Evolutionary conservation across 257 asterid genomes (phyloP).

Genomic region (Nicotiana obtusifolia): DNA sequence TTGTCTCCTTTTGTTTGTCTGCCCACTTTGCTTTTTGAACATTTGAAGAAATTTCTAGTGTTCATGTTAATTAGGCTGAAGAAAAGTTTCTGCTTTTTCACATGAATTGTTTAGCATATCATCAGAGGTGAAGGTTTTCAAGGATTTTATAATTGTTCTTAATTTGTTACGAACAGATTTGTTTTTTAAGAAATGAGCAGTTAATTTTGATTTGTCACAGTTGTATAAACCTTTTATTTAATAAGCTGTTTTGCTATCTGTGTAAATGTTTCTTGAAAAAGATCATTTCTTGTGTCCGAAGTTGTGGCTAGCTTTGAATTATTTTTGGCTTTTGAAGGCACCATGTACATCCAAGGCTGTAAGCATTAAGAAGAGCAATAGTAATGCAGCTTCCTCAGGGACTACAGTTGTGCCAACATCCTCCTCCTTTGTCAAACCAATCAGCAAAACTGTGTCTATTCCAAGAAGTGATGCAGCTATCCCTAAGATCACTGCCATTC

Average conservation of each 20-base stretch:
- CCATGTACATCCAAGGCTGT: slow-evolving; percentile 59
- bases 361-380: slow-evolving; percentile 56
- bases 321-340: slow-evolving; percentile 37
- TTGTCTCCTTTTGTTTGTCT: not conserved
- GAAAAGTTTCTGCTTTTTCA: not conserved
- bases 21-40: not conserved
- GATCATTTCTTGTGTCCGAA: not conserved
- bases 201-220: not conserved
- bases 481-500: slow-evolving; percentile 17
- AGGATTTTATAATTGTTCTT: not conserved
- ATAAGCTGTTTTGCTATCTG: not conserved
- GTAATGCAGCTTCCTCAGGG: slow-evolving; percentile 22
- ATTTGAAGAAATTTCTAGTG: not conserved
- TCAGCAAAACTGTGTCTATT: slow-evolving; percentile 25
- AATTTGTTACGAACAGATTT: not conserved
- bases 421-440: slow-evolving; percentile 42
- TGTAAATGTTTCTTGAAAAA: not conserved
- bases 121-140: not conserved
- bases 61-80: not conserved
- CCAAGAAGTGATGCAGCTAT: slow-evolving; percentile 28
- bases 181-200: not conserved
- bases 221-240: not conserved
- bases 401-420: slow-evolving; percentile 11
- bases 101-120: not conserved
- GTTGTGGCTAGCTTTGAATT: not conserved